Evolutionary conservation across 306 rosid genomes (phyloP).

Genomic region (Sesbania bispinosa): DNA sequence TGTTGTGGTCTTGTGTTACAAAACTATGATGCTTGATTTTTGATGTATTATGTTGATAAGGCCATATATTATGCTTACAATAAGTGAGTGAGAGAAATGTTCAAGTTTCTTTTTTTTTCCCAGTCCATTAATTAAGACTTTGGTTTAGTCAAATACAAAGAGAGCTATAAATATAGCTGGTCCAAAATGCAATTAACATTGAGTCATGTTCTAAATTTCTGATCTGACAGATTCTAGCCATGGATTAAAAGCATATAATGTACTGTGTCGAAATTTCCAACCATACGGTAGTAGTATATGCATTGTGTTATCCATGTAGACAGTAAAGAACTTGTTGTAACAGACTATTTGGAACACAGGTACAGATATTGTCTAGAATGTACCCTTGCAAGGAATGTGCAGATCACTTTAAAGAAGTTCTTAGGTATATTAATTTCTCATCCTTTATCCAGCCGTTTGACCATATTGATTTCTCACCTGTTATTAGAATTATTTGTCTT

Average conservation of each 20-base stretch:
- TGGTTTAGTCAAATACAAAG: not conserved
- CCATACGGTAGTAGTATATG: not conserved
- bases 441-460: not conserved
- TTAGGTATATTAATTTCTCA: slow-evolving; percentile 50
- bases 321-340: slow-evolving; percentile 8
- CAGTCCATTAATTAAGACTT: not conserved
- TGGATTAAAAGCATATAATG: not conserved
- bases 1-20: not conserved
- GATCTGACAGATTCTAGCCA: not conserved
- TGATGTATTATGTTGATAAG: slow-evolving; percentile 9
- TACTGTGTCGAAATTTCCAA: not conserved
- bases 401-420: slow-evolving; percentile 81
- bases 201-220: not conserved
- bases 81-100: not conserved
- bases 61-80: not conserved
- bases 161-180: not conserved
- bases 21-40: not conserved
- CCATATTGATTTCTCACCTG: no score
- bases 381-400: slow-evolving; percentile 95
- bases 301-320: slow-evolving; percentile 5
- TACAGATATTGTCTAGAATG: slow-evolving; percentile 71
- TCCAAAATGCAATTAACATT: not conserved
- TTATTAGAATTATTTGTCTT: slow-evolving; percentile 14
- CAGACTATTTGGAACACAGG: slow-evolving; percentile 41
- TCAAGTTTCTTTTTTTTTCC: not conserved